A percentile compares a stretch with the other conserved stretches of the same genome.
phyloP scores from a whole-genome alignment of 176 grass and related monocot species.

The Oryza glaberrima region DNA sequence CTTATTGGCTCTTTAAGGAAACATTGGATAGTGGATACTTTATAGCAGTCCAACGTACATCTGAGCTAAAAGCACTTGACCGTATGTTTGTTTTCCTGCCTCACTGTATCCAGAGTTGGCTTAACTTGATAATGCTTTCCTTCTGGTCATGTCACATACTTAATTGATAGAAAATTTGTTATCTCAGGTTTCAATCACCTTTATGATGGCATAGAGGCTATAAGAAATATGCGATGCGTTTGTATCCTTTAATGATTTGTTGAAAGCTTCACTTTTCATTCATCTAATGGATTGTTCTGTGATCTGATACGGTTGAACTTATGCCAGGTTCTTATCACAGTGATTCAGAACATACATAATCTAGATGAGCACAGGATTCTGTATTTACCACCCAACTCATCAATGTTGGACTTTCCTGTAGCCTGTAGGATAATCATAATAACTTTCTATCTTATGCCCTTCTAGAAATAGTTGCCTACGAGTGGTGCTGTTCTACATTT shows the following conservation, averaged over 20 bases:
- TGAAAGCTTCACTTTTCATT: conserved; percentile 9
- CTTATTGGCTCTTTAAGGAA: not conserved
- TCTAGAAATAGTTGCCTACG: not conserved
- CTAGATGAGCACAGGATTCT: not conserved
- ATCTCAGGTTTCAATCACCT: not conserved
- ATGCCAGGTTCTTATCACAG: not conserved
- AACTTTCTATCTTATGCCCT: not conserved
- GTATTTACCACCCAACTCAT: conserved; percentile 3
- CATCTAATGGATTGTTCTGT: conserved; percentile 14
- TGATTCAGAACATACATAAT: not conserved
- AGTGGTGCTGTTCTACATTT: not conserved
- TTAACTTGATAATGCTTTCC: not conserved
- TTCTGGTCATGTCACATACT: not conserved
- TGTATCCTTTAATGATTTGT: not conserved
- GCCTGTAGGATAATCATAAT: not conserved
- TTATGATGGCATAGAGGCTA: not conserved
- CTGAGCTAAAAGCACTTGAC: conserved; percentile 19
- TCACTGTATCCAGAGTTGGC: conserved; percentile 17
- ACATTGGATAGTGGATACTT: not conserved
- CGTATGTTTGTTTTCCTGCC: not conserved
- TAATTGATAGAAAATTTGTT: not conserved
- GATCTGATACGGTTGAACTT: not conserved
- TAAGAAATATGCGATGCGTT: not conserved
- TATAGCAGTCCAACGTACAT: not conserved
- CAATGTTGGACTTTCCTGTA: conserved; percentile 1